Conservation (phyloP, 1,139 yeast genomes). For the Geotrichum restrictum region DNA sequence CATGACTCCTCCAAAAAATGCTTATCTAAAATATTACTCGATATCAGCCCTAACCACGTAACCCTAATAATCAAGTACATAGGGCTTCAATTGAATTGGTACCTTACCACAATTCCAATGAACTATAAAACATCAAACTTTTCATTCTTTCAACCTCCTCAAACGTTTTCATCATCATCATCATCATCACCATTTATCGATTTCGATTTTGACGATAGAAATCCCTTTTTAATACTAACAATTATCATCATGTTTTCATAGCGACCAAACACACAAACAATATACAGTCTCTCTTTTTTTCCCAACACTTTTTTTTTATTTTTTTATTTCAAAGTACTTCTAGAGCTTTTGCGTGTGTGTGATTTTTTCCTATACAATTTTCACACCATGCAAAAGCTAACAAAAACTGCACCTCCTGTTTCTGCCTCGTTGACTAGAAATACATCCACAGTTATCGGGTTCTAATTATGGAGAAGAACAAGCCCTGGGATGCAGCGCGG, state of each 20-base stretch:
- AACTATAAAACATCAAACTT: too few relatives aligned
- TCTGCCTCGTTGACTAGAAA: slow-evolving; percentile 12
- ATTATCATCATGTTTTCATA: background rate
- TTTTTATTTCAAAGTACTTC: too few relatives aligned
- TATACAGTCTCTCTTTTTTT: background rate
- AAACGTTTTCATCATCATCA: background rate
- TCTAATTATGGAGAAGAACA: slow-evolving; percentile 14
- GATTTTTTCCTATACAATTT: too few relatives aligned
- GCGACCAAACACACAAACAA: background rate
- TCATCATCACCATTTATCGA: background rate
- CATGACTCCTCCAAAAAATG: too few relatives aligned
- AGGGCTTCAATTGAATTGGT: too few relatives aligned
- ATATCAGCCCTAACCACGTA: too few relatives aligned
- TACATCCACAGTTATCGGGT: slow-evolving; percentile 15
- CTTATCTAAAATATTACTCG: too few relatives aligned
- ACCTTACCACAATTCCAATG: too few relatives aligned
- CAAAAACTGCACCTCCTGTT: slow-evolving; percentile 14
- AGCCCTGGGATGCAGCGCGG: slow-evolving; percentile 5
- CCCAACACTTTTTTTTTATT: too few relatives aligned
- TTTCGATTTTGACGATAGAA: too few relatives aligned
- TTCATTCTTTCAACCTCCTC: background rate
- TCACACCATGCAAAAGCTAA: too few relatives aligned
- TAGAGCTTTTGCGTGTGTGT: background rate
- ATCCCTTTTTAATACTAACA: background rate
- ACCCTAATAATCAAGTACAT: too few relatives aligned